Percentiles rank a stretch among this genome's conserved stretches.
phyloP scores from a whole-genome alignment of 208 protist species.

The Wallacemonas sp. region DNA sequence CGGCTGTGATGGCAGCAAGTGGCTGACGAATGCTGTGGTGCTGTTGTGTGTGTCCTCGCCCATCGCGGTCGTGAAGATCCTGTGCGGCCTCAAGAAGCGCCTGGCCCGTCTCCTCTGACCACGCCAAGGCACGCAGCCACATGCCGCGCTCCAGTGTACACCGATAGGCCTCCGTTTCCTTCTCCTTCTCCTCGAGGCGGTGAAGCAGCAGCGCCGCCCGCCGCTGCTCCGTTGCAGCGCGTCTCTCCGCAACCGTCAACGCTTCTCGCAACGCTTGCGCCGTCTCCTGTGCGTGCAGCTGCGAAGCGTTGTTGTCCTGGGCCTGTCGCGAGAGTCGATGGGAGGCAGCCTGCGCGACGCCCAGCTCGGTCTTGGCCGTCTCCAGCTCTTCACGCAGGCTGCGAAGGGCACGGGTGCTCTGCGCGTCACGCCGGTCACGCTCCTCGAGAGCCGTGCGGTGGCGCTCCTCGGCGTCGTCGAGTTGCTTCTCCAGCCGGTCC shows the following conservation, averaged over 20 bases:
- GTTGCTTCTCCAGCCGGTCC: background rate
- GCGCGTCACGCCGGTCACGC: constrained; percentile 27
- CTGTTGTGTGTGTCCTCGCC: background rate
- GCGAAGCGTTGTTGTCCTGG: constrained; percentile 17
- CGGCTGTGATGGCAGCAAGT: background rate
- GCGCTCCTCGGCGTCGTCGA: constrained; percentile 13
- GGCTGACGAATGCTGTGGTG: background rate
- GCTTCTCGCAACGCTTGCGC: constrained; percentile 26
- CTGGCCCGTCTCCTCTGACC: background rate
- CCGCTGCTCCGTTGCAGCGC: constrained; percentile 27
- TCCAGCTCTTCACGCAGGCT: constrained; percentile 1
- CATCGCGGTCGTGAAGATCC: background rate
- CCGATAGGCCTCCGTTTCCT: constrained; percentile 54
- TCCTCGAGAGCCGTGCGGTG: constrained; percentile 22
- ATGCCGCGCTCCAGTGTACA: constrained; percentile 40
- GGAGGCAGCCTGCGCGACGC: constrained; percentile 22
- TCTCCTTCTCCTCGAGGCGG: constrained; percentile 36
- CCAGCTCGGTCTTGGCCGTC: constrained; percentile 25
- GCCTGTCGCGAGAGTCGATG: constrained; percentile 32
- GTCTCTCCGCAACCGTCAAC: constrained; percentile 18
- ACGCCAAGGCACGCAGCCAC: constrained; percentile 27
- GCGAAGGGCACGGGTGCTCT: constrained; percentile 21
- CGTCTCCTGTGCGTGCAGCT: constrained; percentile 25
- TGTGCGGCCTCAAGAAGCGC: background rate
- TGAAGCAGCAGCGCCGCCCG: constrained; percentile 28